A percentile compares a stretch with the other conserved stretches of the same genome.
These are phyloP conservation scores for Alternaria longipes DNA, from an alignment of 2,329 filamentous ascomycete species.

Conservation along the genomic window DNA sequence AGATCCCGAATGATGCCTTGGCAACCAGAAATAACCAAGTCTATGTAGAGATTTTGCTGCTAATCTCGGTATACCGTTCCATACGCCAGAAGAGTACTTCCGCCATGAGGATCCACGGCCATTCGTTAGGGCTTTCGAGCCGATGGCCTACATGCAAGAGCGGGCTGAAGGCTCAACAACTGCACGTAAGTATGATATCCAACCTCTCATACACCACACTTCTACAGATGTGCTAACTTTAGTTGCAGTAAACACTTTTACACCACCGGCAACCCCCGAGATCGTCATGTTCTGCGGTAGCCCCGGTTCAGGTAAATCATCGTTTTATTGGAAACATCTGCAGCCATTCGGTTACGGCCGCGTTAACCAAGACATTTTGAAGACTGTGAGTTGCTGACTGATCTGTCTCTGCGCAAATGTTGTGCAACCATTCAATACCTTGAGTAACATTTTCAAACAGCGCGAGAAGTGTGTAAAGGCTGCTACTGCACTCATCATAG, in stretches of 20 bases:
- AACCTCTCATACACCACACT: conserved; percentile 23
- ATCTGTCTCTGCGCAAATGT: conserved; percentile 28
- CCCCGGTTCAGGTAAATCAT: conserved; percentile 90
- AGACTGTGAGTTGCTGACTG: conserved; percentile 63
- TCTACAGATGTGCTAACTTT: conserved; percentile 30
- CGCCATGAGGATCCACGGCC: conserved; percentile 71
- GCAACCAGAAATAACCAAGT: conserved; percentile 22
- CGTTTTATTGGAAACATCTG: conserved; percentile 82
- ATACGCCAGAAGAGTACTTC: conserved; percentile 94
- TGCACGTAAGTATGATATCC: conserved; percentile 44
- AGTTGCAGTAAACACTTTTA: conserved; percentile 51
- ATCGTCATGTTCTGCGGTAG: conserved; percentile 88
- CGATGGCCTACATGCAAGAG: conserved; percentile 54
- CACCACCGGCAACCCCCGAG: conserved; percentile 73
- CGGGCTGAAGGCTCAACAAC: conserved; percentile 36
- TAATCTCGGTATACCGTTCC: conserved; percentile 81
- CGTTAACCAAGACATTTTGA: conserved; percentile 90
- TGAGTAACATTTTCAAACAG: conserved; percentile 55
- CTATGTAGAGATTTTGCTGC: conserved; percentile 73
- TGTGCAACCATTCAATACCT: conserved; percentile 32
- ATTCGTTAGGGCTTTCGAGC: conserved; percentile 77
- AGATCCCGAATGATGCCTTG: conserved; percentile 17
- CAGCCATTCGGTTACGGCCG: conserved; percentile 81
- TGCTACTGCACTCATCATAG: conserved; percentile 70
- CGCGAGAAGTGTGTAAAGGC: conserved; percentile 74